These are phyloP conservation scores for Schizochytrium sp. DNA, from an alignment of 108 stramenopile genomes.

Conservation along the genomic window DNA sequence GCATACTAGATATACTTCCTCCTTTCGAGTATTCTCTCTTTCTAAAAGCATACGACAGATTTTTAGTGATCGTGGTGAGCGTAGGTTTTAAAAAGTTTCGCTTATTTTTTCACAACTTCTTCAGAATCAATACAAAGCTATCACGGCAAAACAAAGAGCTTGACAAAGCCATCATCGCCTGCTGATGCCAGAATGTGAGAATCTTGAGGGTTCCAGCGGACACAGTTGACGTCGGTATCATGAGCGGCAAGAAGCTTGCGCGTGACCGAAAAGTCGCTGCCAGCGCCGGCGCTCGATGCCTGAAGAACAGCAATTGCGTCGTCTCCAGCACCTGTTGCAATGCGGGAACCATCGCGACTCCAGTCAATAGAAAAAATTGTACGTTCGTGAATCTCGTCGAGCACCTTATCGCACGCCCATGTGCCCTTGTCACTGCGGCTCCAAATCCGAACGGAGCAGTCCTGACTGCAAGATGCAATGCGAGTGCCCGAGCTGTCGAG, in stretches of 20 bases:
- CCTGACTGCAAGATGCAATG: slow-evolving; percentile 34
- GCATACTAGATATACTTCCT: no score
- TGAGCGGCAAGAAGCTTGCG: slow-evolving; percentile 41
- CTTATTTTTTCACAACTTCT: no score
- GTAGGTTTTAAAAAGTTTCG: no score
- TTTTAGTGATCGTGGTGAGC: no score
- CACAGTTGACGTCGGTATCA: slow-evolving; percentile 86
- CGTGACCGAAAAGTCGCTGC: not conserved
- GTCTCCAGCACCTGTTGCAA: slow-evolving; percentile 75
- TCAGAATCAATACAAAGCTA: no score
- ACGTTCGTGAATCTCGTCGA: not conserved
- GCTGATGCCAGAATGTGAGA: slow-evolving; percentile 61
- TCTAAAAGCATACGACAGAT: no score
- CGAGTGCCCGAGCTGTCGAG: slow-evolving; percentile 47
- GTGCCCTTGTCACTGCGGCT: slow-evolving; percentile 18
- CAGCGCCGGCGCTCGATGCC: not conserved
- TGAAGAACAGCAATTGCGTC: slow-evolving; percentile 45
- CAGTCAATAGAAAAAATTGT: slow-evolving; percentile 47
- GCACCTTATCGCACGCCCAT: slow-evolving; percentile 9
- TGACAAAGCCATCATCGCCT: slow-evolving; percentile 81
- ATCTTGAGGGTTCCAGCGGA: slow-evolving; percentile 79
- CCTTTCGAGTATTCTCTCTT: no score
- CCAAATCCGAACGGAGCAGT: slow-evolving; percentile 37
- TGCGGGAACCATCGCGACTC: slow-evolving; percentile 51
- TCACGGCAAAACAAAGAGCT: slow-evolving; percentile 43